These are phyloP conservation scores for Dendrobium nobile DNA, from an alignment of 106 monocot genomes.

Conservation along the genomic window DNA sequence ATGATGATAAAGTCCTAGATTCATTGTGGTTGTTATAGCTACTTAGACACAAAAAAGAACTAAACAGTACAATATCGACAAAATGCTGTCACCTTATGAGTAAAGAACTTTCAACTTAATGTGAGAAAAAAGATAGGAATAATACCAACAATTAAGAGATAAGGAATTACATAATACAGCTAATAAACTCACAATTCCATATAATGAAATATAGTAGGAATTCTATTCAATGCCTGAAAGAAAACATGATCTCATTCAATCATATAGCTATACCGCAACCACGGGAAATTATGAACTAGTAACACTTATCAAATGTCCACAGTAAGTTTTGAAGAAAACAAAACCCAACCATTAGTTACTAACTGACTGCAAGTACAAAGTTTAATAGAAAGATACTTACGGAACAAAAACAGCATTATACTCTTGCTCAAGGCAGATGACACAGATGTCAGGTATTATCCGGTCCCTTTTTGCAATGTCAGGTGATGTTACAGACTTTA, in stretches of 20 bases:
- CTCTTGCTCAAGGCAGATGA: conserved; percentile 91
- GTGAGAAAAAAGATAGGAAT: no score
- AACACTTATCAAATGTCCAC: not conserved
- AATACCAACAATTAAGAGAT: no score
- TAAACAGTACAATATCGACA: no score
- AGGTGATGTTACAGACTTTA: conserved; percentile 33
- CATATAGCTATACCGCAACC: not conserved
- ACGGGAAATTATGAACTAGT: not conserved
- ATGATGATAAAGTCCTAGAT: no score
- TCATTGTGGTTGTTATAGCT: no score
- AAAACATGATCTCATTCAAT: not conserved
- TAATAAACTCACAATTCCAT: no score
- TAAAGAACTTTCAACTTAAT: no score
- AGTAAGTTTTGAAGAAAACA: not conserved
- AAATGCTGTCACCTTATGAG: no score
- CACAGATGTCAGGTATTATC: conserved; percentile 72
- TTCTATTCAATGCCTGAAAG: no score
- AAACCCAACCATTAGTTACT: not conserved
- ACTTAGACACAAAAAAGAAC: no score
- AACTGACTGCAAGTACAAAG: not conserved
- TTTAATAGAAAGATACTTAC: conserved; percentile 39
- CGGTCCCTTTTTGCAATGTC: conserved; percentile 46
- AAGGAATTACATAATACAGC: no score
- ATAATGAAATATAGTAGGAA: no score
- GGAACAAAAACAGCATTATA: conserved; percentile 99